A percentile compares a stretch with the other conserved stretches of the same genome.
Conservation (phyloP, 768 basidiomycete genomes). For the Inosperma sp. region DNA sequence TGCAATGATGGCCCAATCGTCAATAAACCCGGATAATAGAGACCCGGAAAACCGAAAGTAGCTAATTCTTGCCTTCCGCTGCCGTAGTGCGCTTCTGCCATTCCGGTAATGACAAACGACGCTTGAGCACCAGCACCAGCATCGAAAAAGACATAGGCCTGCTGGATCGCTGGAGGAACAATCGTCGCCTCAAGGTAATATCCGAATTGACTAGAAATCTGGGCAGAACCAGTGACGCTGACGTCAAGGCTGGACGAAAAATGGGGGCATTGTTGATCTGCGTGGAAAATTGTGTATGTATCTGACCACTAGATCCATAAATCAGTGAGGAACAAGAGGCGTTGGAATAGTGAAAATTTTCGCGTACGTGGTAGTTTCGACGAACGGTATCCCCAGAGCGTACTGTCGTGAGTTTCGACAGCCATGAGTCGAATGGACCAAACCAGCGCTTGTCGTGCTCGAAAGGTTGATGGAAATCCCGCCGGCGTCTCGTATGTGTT, state of each 20-base stretch:
- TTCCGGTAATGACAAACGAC: conserved; percentile 17
- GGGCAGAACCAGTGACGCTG: conserved; percentile 10
- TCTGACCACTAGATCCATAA: neutral
- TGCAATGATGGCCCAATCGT: conserved; percentile 21
- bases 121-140: conserved; percentile 16
- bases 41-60: conserved; percentile 23
- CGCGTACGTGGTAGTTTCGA: too few relatives aligned
- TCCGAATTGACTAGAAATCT: conserved; percentile 4
- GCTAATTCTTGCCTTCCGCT: conserved; percentile 11
- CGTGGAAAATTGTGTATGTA: conserved; percentile 1
- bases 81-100: conserved; percentile 14
- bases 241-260: conserved; percentile 8
- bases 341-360: too few relatives aligned
- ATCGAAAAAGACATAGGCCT: conserved; percentile 19
- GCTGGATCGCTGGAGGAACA: conserved; percentile 13
- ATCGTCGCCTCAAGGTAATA: conserved; percentile 16
- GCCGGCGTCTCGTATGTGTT: neutral
- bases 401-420: conserved; percentile 11
- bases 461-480: conserved; percentile 10
- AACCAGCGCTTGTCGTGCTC: conserved; percentile 14
- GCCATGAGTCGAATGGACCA: conserved; percentile 13
- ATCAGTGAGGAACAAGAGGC: too few relatives aligned
- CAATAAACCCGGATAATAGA: conserved; percentile 23
- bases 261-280: conserved; percentile 1
- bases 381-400: neutral